Conservation (phyloP, 352 stramenopile genomes). For the Pythium monospermum region DNA sequence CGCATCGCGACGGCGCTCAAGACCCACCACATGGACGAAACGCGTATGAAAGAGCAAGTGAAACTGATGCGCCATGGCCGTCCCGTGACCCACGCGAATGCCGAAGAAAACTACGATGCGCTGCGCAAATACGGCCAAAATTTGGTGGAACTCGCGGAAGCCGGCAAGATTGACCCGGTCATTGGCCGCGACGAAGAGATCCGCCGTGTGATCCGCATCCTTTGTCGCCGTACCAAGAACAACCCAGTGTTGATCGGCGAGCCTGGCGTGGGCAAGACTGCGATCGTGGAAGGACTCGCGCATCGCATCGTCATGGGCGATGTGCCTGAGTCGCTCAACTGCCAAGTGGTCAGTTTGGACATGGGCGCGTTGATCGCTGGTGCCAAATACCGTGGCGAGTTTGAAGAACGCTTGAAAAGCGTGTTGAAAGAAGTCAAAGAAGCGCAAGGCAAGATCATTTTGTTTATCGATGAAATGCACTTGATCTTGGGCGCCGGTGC, state of each 20-base stretch:
- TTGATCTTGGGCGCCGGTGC: conserved; percentile 94
- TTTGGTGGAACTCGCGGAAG: conserved; percentile 87
- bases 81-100: conserved; percentile 66
- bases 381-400: conserved; percentile 98
- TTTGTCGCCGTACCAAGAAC: conserved; percentile 97
- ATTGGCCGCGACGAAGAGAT: conserved; percentile 98
- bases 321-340: conserved; percentile 92
- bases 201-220: conserved; percentile 92
- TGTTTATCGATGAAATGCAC: conserved; percentile 99
- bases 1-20: conserved; percentile 57
- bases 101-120: conserved; percentile 91
- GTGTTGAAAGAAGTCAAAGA: conserved; percentile 93
- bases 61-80: conserved; percentile 54
- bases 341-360: conserved; percentile 91
- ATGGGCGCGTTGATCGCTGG: conserved; percentile 96
- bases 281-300: conserved; percentile 94
- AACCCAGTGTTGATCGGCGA: conserved; percentile 96
- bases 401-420: conserved; percentile 96
- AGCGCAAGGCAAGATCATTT: conserved; percentile 94
- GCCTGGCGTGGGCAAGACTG: conserved; percentile 96
- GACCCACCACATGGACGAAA: conserved; percentile 57
- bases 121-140: conserved; percentile 95
- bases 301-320: conserved; percentile 96
- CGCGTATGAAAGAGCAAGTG: conserved; percentile 58
- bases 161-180: conserved; percentile 97